These are phyloP conservation scores for Mycena olivaceomarginata DNA, from an alignment of 768 basidiomycete genomes.

Conservation along the genomic window DNA sequence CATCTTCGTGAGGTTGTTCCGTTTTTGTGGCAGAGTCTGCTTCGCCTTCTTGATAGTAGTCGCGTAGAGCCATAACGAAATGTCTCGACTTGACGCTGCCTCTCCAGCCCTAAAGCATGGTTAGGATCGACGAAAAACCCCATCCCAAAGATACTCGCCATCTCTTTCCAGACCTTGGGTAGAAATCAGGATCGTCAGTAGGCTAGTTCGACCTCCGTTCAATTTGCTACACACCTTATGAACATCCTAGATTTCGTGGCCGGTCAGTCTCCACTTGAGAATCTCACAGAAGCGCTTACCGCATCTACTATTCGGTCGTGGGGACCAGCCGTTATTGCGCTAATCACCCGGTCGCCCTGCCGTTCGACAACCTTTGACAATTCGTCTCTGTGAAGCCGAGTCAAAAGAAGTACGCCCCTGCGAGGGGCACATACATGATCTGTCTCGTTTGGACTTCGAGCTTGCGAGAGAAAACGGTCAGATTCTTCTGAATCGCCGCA, in stretches of 20 bases:
- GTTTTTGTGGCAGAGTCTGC: not conserved
- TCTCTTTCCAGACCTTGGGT: slow-evolving; percentile 56
- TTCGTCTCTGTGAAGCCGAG: slow-evolving; percentile 46
- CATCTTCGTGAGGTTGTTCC: slow-evolving; percentile 45
- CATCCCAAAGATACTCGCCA: slow-evolving; percentile 48
- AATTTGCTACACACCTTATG: slow-evolving; percentile 47
- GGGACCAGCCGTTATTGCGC: slow-evolving; percentile 54
- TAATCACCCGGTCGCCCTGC: slow-evolving; percentile 57
- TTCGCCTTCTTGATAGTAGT: slow-evolving; percentile 54
- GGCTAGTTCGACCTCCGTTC: not conserved
- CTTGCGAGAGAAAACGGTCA: slow-evolving; percentile 56
- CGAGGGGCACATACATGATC: slow-evolving; percentile 38
- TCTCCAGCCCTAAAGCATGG: slow-evolving; percentile 54
- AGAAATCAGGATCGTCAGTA: not conserved
- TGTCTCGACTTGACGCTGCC: slow-evolving; percentile 59
- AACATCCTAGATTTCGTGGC: slow-evolving; percentile 52
- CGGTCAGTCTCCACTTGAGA: not conserved
- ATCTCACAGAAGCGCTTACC: not conserved
- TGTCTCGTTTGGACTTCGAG: slow-evolving; percentile 56
- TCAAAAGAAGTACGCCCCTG: not conserved
- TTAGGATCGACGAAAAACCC: not conserved
- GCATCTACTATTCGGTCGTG: slow-evolving; percentile 59
- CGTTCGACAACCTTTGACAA: slow-evolving; percentile 51
- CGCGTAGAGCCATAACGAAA: slow-evolving; percentile 59
- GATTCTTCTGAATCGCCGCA: slow-evolving; percentile 52